Conservation (phyloP, 2,329 filamentous ascomycete genomes). For the Aspergillus tanneri region DNA sequence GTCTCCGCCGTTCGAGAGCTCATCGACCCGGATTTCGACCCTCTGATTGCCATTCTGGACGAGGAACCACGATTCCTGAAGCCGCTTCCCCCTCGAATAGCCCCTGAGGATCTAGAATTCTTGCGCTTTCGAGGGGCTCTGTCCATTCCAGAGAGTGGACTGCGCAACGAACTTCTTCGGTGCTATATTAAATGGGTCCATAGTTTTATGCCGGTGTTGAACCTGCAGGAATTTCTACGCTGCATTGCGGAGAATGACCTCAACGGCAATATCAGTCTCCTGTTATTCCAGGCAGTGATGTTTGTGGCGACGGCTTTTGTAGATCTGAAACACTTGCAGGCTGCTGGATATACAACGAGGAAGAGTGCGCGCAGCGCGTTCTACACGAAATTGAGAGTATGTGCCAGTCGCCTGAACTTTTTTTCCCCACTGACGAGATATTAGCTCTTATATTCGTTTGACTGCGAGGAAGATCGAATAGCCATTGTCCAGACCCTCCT, state of each 20-base stretch:
- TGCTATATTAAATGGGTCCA: constrained; percentile 83
- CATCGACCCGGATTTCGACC: constrained; percentile 41
- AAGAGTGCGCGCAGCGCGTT: constrained; percentile 80
- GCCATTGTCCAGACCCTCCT: constrained; percentile 79
- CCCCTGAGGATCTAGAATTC: constrained; percentile 74
- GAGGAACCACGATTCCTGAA: constrained; percentile 65
- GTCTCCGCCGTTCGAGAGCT: constrained; percentile 39
- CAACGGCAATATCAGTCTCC: constrained; percentile 68
- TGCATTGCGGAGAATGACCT: constrained; percentile 64
- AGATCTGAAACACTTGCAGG: constrained; percentile 68
- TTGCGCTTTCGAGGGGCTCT: constrained; percentile 77
- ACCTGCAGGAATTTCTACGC: constrained; percentile 56
- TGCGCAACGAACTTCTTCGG: constrained; percentile 74
- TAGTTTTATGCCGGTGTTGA: constrained; percentile 84
- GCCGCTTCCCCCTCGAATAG: constrained; percentile 70
- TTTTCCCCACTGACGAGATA: constrained; percentile 9
- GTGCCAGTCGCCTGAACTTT: background rate
- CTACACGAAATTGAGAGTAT: constrained; percentile 76
- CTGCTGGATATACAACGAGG: constrained; percentile 70
- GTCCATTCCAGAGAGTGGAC: constrained; percentile 63
- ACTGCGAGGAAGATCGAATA: constrained; percentile 83
- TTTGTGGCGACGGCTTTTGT: constrained; percentile 84
- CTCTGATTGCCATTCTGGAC: constrained; percentile 37
- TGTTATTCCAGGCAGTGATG: constrained; percentile 91
- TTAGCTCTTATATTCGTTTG: constrained; percentile 82